A percentile compares a stretch with the other conserved stretches of the same genome.
phyloP scores from a whole-genome alignment of 2,329 filamentous ascomycete species.

The Chaetomium strumarium region DNA sequence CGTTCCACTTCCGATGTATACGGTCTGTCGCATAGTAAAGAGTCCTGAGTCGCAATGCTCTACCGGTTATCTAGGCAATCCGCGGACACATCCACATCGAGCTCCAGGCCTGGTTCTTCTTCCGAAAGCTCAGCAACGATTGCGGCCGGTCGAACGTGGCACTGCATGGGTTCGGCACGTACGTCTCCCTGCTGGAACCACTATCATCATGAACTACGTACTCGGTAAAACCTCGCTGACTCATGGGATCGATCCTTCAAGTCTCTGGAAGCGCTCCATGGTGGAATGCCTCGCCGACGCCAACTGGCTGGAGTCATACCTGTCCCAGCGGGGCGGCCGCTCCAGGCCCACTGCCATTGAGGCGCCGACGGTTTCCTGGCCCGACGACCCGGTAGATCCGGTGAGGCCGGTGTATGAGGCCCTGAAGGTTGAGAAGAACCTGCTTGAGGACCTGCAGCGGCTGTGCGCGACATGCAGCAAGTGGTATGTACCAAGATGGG shows the following conservation, averaged over 20 bases:
- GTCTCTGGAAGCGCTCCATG: background rate
- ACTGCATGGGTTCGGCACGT: background rate
- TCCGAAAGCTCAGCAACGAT: background rate
- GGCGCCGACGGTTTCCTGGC: background rate
- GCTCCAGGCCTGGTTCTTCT: background rate
- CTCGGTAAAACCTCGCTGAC: no score
- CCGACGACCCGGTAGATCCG: background rate
- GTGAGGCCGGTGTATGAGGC: background rate
- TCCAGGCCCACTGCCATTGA: background rate
- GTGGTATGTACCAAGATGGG: background rate
- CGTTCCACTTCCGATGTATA: no score
- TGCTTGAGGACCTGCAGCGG: background rate
- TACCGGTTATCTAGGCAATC: background rate
- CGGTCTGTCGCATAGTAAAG: background rate
- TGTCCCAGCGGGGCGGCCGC: background rate
- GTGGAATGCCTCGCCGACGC: background rate
- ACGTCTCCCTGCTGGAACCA: background rate
- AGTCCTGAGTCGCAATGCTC: background rate
- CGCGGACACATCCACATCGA: background rate
- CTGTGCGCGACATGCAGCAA: background rate
- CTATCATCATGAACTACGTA: no score
- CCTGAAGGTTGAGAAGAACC: background rate
- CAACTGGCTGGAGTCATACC: background rate
- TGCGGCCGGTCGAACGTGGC: background rate
- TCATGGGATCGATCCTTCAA: background rate